A percentile compares a stretch with the other conserved stretches of the same genome.
Conservation (phyloP, 2,329 filamentous ascomycete genomes). For the Trichoderma sp. region DNA sequence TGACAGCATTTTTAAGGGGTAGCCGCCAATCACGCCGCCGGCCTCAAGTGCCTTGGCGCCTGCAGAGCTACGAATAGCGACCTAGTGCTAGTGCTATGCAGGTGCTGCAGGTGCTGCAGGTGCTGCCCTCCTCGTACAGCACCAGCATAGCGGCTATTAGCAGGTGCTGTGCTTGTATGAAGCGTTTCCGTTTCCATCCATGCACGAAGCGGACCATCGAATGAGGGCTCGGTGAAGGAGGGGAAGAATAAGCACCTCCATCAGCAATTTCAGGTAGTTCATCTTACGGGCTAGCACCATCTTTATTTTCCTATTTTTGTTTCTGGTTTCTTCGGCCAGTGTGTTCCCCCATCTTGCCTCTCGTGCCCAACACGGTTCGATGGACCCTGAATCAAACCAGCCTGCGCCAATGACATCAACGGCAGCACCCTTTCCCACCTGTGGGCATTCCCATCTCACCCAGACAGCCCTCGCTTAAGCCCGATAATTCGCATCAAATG, state of each 20-base stretch:
- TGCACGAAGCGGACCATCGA: background rate
- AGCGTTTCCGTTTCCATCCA: background rate
- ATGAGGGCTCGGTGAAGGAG: constrained; percentile 12
- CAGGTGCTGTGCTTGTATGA: background rate
- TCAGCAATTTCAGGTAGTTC: background rate
- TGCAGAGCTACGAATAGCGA: background rate
- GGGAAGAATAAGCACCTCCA: background rate
- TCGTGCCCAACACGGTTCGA: background rate
- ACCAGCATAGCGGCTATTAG: background rate
- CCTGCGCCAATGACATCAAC: constrained; percentile 18
- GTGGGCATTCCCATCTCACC: background rate
- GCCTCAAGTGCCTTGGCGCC: constrained; percentile 18
- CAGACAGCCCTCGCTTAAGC: constrained; percentile 4
- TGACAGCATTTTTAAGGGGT: constrained; percentile 28
- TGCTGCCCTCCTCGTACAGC: background rate
- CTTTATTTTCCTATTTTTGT: background rate
- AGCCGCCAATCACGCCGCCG: constrained; percentile 26
- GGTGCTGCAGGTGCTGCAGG: background rate
- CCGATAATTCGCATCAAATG: background rate
- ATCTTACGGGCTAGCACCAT: background rate
- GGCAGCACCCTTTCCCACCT: background rate
- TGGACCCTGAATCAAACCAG: background rate
- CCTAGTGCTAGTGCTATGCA: background rate
- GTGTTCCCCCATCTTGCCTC: background rate
- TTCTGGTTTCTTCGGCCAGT: background rate